Evolutionary conservation across 2,329 filamentous ascomycete genomes (phyloP).

Genomic region (Venturiaceae sp.): DNA sequence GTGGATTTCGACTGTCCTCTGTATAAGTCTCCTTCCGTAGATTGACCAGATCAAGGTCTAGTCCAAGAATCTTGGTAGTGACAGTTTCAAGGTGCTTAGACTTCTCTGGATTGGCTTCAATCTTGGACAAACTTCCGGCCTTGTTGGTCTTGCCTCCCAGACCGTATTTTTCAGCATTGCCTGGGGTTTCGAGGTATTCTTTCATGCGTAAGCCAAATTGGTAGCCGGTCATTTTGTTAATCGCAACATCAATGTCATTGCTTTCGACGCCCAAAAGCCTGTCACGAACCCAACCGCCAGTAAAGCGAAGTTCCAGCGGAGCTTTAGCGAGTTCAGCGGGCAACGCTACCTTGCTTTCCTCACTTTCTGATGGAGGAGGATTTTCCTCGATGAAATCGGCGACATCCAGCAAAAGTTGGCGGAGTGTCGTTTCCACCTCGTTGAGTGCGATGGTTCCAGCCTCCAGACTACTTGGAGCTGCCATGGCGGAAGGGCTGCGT

Average conservation of each 20-base stretch:
- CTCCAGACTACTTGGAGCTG: background rate
- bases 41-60: slow-evolving; percentile 93
- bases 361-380: slow-evolving; percentile 15
- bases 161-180: slow-evolving; percentile 52
- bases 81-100: slow-evolving; percentile 93
- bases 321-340: slow-evolving; percentile 35
- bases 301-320: slow-evolving; percentile 58
- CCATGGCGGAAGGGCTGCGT: background rate
- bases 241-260: slow-evolving; percentile 76
- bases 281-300: slow-evolving; percentile 81
- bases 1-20: slow-evolving; percentile 79
- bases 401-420: slow-evolving; percentile 71
- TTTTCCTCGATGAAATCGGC: slow-evolving; percentile 54
- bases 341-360: slow-evolving; percentile 22
- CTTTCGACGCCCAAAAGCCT: slow-evolving; percentile 64
- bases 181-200: slow-evolving; percentile 54
- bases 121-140: slow-evolving; percentile 72
- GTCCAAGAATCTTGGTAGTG: slow-evolving; percentile 72
- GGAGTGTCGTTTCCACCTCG: slow-evolving; percentile 60
- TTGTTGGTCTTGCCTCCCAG: slow-evolving; percentile 41
- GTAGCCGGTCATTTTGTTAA: slow-evolving; percentile 77
- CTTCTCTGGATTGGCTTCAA: slow-evolving; percentile 87
- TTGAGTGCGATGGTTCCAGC: slow-evolving; percentile 47
- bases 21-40: slow-evolving; percentile 84
- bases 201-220: slow-evolving; percentile 62